phyloP scores from a whole-genome alignment of 2,329 filamentous ascomycete species.

The Trichothecium sympodiale region DNA sequence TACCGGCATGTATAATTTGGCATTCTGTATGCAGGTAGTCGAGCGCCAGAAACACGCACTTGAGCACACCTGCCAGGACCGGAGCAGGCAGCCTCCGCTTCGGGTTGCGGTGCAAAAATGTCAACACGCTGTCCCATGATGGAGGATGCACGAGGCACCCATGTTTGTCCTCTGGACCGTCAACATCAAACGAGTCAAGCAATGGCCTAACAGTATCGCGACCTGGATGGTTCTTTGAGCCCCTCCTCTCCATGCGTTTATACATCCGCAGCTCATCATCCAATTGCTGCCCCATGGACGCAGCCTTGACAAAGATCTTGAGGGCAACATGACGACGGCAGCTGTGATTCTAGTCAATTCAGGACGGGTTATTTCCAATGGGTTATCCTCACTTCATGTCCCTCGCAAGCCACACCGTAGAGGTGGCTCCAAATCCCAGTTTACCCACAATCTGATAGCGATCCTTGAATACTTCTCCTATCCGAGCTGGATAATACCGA shows the following conservation, averaged over 20 bases:
- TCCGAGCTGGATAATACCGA: constrained; percentile 11
- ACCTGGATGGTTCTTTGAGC: constrained; percentile 17
- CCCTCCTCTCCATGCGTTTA: constrained; percentile 20
- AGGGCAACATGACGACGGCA: constrained; percentile 19
- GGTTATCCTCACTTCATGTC: constrained; percentile 2
- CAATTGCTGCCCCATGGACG: constrained; percentile 12
- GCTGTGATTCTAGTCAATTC: constrained; percentile 4
- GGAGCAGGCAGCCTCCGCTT: constrained; percentile 20
- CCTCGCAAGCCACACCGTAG: constrained; percentile 6
- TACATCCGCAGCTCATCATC: constrained; percentile 31
- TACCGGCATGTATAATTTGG: constrained; percentile 33
- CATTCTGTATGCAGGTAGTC: constrained; percentile 36
- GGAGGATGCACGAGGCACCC: constrained; percentile 26
- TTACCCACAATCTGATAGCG: constrained; percentile 13
- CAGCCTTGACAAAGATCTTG: constrained; percentile 17
- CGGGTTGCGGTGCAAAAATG: constrained; percentile 28
- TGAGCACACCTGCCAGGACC: constrained; percentile 23
- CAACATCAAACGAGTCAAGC: constrained; percentile 25
- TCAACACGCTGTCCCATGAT: constrained; percentile 28
- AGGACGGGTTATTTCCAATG: neutral
- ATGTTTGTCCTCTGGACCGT: constrained; percentile 22
- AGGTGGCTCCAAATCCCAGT: constrained; percentile 12
- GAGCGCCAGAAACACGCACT: constrained; percentile 28
- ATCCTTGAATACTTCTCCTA: constrained; percentile 10
- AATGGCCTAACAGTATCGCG: constrained; percentile 17